Evolutionary conservation across 2,329 filamentous ascomycete genomes (phyloP).

Genomic region (Ilyonectria sp.): DNA sequence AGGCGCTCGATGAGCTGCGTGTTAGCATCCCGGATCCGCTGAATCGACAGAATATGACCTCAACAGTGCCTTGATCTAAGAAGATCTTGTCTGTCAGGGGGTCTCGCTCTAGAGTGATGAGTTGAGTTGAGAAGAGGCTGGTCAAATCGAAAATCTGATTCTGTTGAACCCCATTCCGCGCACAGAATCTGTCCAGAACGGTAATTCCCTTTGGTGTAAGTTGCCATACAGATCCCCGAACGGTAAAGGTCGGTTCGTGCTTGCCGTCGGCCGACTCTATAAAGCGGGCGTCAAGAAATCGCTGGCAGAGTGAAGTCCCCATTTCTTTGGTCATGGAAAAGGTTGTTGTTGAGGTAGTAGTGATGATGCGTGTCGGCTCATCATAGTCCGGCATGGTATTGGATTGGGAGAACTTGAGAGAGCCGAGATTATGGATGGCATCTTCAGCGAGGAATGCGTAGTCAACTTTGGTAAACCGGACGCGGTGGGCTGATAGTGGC

Average conservation of each 20-base stretch:
- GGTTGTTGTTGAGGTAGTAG: constrained; percentile 96
- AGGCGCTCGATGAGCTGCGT: constrained; percentile 74
- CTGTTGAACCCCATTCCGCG: constrained; percentile 94
- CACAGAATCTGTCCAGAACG: constrained; percentile 90
- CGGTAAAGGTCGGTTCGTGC: constrained; percentile 82
- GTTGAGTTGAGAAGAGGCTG: constrained; percentile 83
- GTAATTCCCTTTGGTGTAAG: constrained; percentile 96
- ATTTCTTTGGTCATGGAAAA: constrained; percentile 99
- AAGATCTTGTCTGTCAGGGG: constrained; percentile 87
- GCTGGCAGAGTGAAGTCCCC: constrained; percentile 93
- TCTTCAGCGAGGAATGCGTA: constrained; percentile 97
- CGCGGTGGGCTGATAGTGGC: constrained; percentile 89
- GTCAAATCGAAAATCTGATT: constrained; percentile 89
- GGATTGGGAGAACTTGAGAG: constrained; percentile 96
- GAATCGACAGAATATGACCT: constrained; percentile 94
- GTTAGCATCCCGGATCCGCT: constrained; percentile 88
- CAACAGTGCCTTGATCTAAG: constrained; percentile 87
- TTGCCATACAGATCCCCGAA: constrained; percentile 91
- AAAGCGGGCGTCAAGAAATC: constrained; percentile 93
- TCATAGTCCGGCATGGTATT: constrained; percentile 99
- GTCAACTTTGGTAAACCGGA: constrained; percentile 90
- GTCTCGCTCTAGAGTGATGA: constrained; percentile 92
- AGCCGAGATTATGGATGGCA: constrained; percentile 96
- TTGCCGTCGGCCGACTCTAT: constrained; percentile 95
- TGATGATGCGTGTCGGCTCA: constrained; percentile 93